Base-by-base conservation (phyloP, 192 early-diverging fungal genomes). In the Entrophospora sp. region DNA sequence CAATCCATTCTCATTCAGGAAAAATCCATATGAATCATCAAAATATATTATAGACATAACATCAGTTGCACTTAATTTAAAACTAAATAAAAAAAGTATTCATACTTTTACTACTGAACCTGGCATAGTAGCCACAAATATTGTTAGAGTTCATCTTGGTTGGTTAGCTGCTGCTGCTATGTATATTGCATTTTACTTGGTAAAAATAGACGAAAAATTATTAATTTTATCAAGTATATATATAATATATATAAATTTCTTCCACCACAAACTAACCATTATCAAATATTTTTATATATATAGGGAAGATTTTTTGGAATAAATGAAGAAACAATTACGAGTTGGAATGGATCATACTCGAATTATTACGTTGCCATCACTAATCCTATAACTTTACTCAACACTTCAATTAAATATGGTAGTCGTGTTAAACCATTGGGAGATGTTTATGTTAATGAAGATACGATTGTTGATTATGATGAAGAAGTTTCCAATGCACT, bases 41-140 rank as follows among this genome's bases (percentile, higher is more conserved):
- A 84, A 84, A 61, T 80, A 79, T 77, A 74, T 75, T 16, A 70
- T 59, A 3, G 80, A 84, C 69, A 46, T 84, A 8, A 25, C 78
- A 37, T 68, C 72, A 0, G 63, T 81, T 28, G 68, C 67, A 1
- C 49, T 78, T 28, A 76, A 77, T 66, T 18, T 16, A 12, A 22
- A 31, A 4, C 28, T 58, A n/a, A 68, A 60, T 28, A 57, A 53
- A 65, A 67, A 53, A 28, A 51, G 72, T 24, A 77, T 83, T 34
- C 48, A 66, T 24, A 81, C 75, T 6, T 71, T 79, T 34, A 66
- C 70, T 12, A 84, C 82, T 18, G 73, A 77, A 27, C 82, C 82
- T 44, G 82, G 82, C 14, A 77, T 84, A 6, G 82, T 81, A 2
- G 80, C 78, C 3, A 79, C 71, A 8, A 55, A 66, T 40, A 66